These are phyloP conservation scores for Corylus avellana DNA, from an alignment of 306 rosid genomes.

Conservation along the genomic window DNA sequence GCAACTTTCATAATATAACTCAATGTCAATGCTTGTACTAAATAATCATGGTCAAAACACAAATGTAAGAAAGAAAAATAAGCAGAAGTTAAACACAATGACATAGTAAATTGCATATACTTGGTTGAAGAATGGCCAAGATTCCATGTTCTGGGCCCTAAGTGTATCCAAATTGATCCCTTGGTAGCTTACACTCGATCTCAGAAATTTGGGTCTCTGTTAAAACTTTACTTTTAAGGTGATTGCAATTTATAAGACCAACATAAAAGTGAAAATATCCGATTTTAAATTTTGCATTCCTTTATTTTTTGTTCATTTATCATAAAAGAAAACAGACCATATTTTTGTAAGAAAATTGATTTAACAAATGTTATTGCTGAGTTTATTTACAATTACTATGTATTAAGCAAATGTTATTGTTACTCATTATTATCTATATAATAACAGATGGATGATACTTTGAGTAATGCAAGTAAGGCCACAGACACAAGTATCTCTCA, in stretches of 20 bases:
- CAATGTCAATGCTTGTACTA: not conserved
- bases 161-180: conserved; percentile 81
- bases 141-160: conserved; percentile 94
- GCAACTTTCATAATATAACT: not conserved
- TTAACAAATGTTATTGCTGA: too few relatives aligned
- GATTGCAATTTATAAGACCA: conserved; percentile 1
- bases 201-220: conserved; percentile 82
- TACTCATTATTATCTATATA: too few relatives aligned
- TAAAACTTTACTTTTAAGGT: conserved; percentile 9
- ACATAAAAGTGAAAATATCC: not conserved
- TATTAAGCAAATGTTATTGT: too few relatives aligned
- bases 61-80: not conserved
- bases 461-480: too few relatives aligned
- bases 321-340: not conserved
- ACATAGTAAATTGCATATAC: conserved; percentile 30
- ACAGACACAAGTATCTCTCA: too few relatives aligned
- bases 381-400: too few relatives aligned
- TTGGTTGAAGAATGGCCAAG: conserved; percentile 93
- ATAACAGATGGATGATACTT: too few relatives aligned
- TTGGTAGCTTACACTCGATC: conserved; percentile 74
- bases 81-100: not conserved
- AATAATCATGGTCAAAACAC: not conserved
- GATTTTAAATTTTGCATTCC: not conserved
- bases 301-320: not conserved
- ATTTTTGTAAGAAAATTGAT: too few relatives aligned